Evolutionary conservation across 2,329 filamentous ascomycete species (phyloP).

Genomic region (Monilinia fructicola): DNA sequence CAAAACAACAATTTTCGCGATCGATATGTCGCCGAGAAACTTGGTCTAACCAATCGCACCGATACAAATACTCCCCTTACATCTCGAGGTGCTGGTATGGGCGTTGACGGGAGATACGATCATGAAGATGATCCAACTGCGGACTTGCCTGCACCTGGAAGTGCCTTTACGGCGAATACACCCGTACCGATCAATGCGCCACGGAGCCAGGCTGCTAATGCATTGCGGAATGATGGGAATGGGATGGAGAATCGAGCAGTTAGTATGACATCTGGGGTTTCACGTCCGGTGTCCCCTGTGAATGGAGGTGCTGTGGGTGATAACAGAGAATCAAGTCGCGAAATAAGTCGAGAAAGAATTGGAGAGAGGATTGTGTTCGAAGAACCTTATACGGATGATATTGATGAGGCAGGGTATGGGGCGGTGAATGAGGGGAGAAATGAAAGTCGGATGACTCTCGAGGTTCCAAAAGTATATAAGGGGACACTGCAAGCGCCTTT

Average conservation of each 20-base stretch:
- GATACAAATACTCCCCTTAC: constrained; percentile 20
- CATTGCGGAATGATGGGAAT: neutral
- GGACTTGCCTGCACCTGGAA: constrained; percentile 11
- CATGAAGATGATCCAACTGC: neutral
- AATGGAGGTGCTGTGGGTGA: neutral
- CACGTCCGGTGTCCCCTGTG: neutral
- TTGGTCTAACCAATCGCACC: neutral
- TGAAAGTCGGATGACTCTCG: neutral
- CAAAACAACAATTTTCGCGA: constrained; percentile 14
- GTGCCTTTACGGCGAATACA: constrained; percentile 15
- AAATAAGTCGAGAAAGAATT: neutral
- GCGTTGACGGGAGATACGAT: neutral
- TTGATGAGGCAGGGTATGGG: neutral
- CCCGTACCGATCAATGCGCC: constrained; percentile 1
- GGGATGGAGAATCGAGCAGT: neutral
- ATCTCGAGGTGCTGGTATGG: neutral
- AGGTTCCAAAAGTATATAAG: constrained; percentile 5
- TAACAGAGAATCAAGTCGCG: neutral
- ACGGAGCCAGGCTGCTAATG: neutral
- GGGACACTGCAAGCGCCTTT: constrained; percentile 24
- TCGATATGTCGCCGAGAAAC: constrained; percentile 7
- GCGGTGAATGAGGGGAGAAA: neutral
- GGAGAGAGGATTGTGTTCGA: neutral
- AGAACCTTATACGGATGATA: constrained; percentile 12
- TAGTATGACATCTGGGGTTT: neutral